A percentile compares a stretch with the other conserved stretches of the same genome.
phyloP scores from a whole-genome alignment of 2,329 filamentous ascomycete species.

The Stagonosporopsis chrysanthemi region DNA sequence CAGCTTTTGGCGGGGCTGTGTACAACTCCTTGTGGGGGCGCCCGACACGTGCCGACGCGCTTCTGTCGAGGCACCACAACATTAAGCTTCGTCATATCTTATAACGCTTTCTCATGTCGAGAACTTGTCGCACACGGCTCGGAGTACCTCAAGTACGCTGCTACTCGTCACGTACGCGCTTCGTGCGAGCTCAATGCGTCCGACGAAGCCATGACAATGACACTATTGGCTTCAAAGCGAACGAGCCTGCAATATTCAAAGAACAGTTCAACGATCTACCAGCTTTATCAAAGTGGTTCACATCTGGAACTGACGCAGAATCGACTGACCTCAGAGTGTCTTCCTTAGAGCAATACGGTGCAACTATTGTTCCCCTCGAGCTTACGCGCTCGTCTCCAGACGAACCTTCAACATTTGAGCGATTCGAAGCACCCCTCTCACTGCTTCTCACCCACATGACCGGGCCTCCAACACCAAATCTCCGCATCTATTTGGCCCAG shows the following conservation, averaged over 20 bases:
- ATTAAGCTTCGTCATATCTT: constrained; percentile 9
- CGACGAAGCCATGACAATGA: constrained; percentile 15
- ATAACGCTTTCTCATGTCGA: constrained; percentile 17
- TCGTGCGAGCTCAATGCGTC: constrained; percentile 15
- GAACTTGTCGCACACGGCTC: background rate
- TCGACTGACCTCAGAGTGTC: constrained; percentile 29
- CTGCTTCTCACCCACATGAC: constrained; percentile 68
- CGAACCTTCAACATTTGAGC: constrained; percentile 59
- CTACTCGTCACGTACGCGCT: constrained; percentile 21
- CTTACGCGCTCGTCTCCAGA: constrained; percentile 51
- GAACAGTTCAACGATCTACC: constrained; percentile 32
- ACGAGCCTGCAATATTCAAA: constrained; percentile 34
- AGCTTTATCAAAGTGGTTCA: constrained; percentile 46
- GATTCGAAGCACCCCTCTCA: constrained; percentile 67
- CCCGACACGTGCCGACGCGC: constrained; percentile 33
- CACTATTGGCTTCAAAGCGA: constrained; percentile 25
- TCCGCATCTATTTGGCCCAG: constrained; percentile 84
- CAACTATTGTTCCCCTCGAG: constrained; percentile 66
- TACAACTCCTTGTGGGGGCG: constrained; percentile 23
- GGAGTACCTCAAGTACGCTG: constrained; percentile 9
- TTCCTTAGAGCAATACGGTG: constrained; percentile 51
- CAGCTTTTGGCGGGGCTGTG: constrained; percentile 33
- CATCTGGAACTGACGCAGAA: background rate
- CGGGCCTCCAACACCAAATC: constrained; percentile 38
- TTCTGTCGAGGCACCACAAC: constrained; percentile 8